Evolutionary conservation across 2,329 filamentous ascomycete genomes (phyloP).

Genomic region (Fusarium pseudocircinatum): DNA sequence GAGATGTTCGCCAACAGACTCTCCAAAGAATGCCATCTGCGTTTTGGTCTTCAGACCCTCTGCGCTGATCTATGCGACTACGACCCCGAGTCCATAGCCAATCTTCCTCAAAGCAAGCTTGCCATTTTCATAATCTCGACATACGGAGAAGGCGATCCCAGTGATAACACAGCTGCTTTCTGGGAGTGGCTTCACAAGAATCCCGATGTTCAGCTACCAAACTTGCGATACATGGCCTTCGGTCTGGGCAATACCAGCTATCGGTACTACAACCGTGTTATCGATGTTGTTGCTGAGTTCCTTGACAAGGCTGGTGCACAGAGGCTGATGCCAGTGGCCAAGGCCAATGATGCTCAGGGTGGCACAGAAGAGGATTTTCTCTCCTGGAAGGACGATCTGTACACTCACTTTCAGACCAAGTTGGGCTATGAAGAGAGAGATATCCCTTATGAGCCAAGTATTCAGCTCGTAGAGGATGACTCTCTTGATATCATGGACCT

Average conservation of each 20-base stretch:
- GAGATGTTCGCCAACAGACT: conserved; percentile 90
- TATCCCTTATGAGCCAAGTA: conserved; percentile 34
- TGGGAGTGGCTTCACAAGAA: conserved; percentile 43
- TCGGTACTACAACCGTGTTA: conserved; percentile 50
- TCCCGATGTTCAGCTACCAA: conserved; percentile 15
- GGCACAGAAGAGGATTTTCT: conserved; percentile 51
- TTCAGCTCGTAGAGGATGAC: conserved; percentile 35
- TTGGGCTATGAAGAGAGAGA: conserved; percentile 37
- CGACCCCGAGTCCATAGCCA: conserved; percentile 52
- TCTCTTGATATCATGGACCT: conserved; percentile 37
- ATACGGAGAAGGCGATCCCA: conserved; percentile 54
- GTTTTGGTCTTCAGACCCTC: conserved; percentile 91
- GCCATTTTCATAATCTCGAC: conserved; percentile 52
- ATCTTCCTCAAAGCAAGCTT: conserved; percentile 39
- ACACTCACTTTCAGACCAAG: conserved; percentile 26
- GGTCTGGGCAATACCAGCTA: conserved; percentile 54
- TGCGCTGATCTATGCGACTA: conserved; percentile 65
- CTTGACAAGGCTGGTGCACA: conserved; percentile 43
- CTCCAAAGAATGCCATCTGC: conserved; percentile 87
- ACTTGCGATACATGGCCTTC: conserved; percentile 49
- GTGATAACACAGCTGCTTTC: conserved; percentile 49
- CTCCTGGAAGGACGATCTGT: conserved; percentile 48
- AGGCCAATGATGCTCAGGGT: conserved; percentile 47
- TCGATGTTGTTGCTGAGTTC: conserved; percentile 42
- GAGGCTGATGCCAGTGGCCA: conserved; percentile 42